Percentiles rank a stretch among this genome's conserved stretches.
Evolutionary conservation across 2,329 filamentous ascomycete species (phyloP).

Genomic region (Neopestalotiopsis sp.): DNA sequence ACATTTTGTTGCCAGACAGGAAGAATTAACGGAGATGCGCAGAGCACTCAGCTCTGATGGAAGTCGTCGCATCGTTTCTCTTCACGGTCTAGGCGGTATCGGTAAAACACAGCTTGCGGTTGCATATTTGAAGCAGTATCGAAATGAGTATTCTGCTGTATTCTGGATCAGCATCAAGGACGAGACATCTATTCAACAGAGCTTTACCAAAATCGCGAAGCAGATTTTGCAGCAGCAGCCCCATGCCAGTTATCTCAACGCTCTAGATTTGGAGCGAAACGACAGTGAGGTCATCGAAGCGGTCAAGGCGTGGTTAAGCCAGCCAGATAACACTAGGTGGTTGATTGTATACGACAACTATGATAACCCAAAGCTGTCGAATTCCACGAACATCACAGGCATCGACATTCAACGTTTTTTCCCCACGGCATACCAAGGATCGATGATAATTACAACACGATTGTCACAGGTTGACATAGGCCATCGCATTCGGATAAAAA

Average conservation of each 20-base stretch:
- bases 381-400: constrained; percentile 28
- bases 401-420: constrained; percentile 40
- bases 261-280: constrained; percentile 16
- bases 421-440: constrained; percentile 41
- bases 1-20: constrained; percentile 37
- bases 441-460: constrained; percentile 46
- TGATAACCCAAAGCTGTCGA: constrained; percentile 31
- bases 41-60: constrained; percentile 29
- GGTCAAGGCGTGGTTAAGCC: constrained; percentile 43
- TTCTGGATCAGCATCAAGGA: constrained; percentile 27
- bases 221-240: constrained; percentile 25
- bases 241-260: constrained; percentile 14
- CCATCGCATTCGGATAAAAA: constrained; percentile 35
- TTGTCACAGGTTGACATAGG: constrained; percentile 39
- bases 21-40: constrained; percentile 36
- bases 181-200: constrained; percentile 20
- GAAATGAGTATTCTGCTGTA: constrained; percentile 20
- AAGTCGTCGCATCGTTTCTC: constrained; percentile 24
- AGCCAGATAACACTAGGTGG: constrained; percentile 40
- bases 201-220: constrained; percentile 21
- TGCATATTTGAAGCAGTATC: constrained; percentile 24
- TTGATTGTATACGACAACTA: constrained; percentile 48
- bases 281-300: constrained; percentile 32
- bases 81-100: constrained; percentile 26
- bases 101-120: no score